These are phyloP conservation scores for Viola pubescens DNA, from an alignment of 441 rosid genomes.

Conservation along the genomic window DNA sequence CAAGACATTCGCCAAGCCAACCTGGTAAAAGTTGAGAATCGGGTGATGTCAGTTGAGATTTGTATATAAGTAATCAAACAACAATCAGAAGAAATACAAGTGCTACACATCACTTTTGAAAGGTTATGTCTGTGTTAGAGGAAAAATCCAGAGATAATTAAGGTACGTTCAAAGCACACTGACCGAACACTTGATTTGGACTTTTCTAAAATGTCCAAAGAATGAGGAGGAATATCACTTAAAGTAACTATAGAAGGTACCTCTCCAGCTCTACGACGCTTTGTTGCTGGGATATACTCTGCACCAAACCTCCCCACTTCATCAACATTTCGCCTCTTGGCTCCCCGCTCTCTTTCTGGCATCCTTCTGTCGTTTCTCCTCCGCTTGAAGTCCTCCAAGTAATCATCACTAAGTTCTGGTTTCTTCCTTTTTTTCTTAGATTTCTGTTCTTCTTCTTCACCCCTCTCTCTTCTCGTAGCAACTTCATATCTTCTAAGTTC, in stretches of 20 bases:
- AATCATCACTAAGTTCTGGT: conserved; percentile 51
- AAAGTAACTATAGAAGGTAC: conserved; percentile 33
- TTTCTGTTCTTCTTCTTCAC: conserved; percentile 82
- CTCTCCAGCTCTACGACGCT: conserved; percentile 96
- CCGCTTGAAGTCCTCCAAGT: conserved; percentile 50
- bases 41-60: too few relatives aligned
- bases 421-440: conserved; percentile 66
- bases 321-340: conserved; percentile 46
- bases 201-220: too few relatives aligned
- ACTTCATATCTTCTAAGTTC: conserved; percentile 70
- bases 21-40: conserved; percentile 35
- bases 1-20: conserved; percentile 79
- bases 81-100: too few relatives aligned
- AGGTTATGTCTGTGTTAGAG: too few relatives aligned
- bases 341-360: conserved; percentile 58
- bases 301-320: conserved; percentile 31
- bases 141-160: too few relatives aligned
- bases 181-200: too few relatives aligned
- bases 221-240: background rate
- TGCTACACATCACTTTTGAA: too few relatives aligned
- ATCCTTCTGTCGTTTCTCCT: conserved; percentile 60
- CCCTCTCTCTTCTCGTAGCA: conserved; percentile 66
- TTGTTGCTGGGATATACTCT: conserved; percentile 58
- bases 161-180: too few relatives aligned
- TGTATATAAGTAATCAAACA: too few relatives aligned